Base-by-base conservation (phyloP, 495 filamentous ascomycete species). In the Baudoinia panamericana region DNA sequence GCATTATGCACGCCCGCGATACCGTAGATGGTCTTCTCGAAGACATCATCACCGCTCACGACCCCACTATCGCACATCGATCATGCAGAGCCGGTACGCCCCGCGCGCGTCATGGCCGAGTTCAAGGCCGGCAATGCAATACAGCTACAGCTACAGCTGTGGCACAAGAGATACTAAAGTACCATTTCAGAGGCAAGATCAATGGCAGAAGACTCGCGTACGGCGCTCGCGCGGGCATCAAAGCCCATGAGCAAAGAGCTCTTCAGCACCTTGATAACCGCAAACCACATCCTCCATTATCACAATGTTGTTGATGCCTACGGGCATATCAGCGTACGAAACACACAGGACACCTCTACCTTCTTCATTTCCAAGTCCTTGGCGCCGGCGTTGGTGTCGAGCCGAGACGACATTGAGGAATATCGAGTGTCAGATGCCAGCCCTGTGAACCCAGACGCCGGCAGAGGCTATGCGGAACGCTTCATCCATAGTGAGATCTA, bases 231-330 rank as follows among this genome's bases (percentile, higher is more conserved):
- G 11, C 16, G 25, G 16, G 48, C 48, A 5, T 52, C 48, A 11
- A 47, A 30, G 25, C 48, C 48, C 9, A 24, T 44, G 7, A 38
- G n/a, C n/a, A 38, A 56, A 22, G 48, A 57, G 34, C 46, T 63
- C 11, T 57, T 57, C 47, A 50, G 43, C 21, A 55, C 46, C 26
- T 54, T 63, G 25, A 55, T 66, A 22, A 56, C 60, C 1, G 60
- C 63, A 12, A 60, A 56, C 39, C 63, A 66, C 46, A 62, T 66
- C 27, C 58, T 63, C 12, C 61, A 64, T 41, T 34, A 58, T 32
- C 56, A 69, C 21, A 49, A 52, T 18, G 59, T 74, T 23, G 45
- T 75, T 27, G 69, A 73, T 41, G 67, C 65, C 5, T 73, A 51
- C 44, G 58, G 58, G 26, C 58, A 63, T 46, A 57, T 63, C 17